Evolutionary conservation across 768 basidiomycete genomes (phyloP).

Genomic region (Mrakia frigida): DNA sequence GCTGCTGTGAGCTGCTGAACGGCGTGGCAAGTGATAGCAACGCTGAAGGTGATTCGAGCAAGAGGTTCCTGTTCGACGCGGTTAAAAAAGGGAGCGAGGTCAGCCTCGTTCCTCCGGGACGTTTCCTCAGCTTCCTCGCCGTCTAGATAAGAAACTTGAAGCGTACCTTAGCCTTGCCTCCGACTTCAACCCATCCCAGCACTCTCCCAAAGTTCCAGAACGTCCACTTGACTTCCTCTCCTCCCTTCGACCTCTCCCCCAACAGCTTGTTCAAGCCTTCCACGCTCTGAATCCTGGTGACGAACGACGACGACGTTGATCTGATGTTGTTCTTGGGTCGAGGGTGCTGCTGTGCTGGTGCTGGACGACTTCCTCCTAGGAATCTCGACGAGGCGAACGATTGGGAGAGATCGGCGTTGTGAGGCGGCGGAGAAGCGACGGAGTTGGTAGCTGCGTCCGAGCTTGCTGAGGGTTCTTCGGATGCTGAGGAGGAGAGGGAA

Average conservation of each 20-base stretch:
- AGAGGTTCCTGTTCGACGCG: conserved; percentile 65
- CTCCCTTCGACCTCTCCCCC: conserved; percentile 58
- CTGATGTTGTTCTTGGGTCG: conserved; percentile 87
- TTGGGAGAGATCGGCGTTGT: conserved; percentile 4
- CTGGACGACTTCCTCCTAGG: conserved; percentile 1
- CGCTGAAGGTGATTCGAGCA: conserved; percentile 74
- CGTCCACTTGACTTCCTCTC: conserved; percentile 69
- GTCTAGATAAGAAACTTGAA: too few relatives aligned
- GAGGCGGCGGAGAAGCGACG: neutral
- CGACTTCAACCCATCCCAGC: conserved; percentile 79
- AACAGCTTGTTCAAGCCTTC: conserved; percentile 70
- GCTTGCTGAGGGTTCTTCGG: conserved; percentile 5
- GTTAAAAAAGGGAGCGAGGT: neutral
- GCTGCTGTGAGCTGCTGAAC: conserved; percentile 74
- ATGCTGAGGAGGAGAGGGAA: conserved; percentile 13
- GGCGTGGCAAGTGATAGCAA: conserved; percentile 84
- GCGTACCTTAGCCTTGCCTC: conserved; percentile 67
- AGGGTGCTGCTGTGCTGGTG: conserved; percentile 41
- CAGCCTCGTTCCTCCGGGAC: neutral
- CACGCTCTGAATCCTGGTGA: conserved; percentile 73
- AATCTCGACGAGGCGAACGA: conserved; percentile 20
- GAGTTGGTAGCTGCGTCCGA: conserved; percentile 4
- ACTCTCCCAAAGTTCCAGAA: conserved; percentile 84
- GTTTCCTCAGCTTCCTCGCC: too few relatives aligned
- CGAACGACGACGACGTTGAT: conserved; percentile 86